Evolutionary conservation across 1,139 yeast genomes (phyloP).

Genomic region (Hyphopichia fennica): DNA sequence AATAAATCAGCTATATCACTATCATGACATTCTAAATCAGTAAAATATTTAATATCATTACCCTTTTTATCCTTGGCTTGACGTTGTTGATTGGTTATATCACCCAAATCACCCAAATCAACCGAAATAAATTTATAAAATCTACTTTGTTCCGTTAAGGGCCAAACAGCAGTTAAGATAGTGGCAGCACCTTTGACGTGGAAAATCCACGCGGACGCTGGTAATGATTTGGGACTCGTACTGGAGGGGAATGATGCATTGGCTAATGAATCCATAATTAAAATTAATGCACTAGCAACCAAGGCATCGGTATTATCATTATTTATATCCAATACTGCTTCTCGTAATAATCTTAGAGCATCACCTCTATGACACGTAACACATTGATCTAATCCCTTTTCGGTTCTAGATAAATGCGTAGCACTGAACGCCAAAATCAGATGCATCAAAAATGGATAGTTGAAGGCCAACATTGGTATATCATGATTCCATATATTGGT

Average conservation of each 20-base stretch:
- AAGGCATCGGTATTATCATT: conserved; percentile 87
- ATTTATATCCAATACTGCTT: conserved; percentile 81
- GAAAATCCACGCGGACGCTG: conserved; percentile 95
- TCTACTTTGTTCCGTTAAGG: conserved; percentile 74
- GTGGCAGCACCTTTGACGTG: conserved; percentile 98
- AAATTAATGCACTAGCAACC: conserved; percentile 85
- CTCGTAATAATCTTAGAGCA: conserved; percentile 75
- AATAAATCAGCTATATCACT: conserved; percentile 80
- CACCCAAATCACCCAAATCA: conserved; percentile 80
- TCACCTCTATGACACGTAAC: conserved; percentile 88
- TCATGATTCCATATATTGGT: conserved; percentile 85
- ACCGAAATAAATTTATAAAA: conserved; percentile 78
- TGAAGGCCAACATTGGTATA: conserved; percentile 85
- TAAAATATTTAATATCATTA: conserved; percentile 29
- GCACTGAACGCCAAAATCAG: conserved; percentile 88
- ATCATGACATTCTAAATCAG: conserved; percentile 81
- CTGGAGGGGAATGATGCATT: conserved; percentile 80
- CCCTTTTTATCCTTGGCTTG: conserved; percentile 22
- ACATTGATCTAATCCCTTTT: conserved; percentile 74
- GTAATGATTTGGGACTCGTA: conserved; percentile 62
- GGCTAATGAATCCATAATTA: conserved; percentile 91
- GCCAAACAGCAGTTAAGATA: conserved; percentile 92
- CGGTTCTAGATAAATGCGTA: conserved; percentile 79
- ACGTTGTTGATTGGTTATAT: conserved; percentile 58
- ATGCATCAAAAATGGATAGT: conserved; percentile 90